Evolutionary conservation across 352 stramenopile genomes (phyloP).

Genomic region (Phytopythium sindhum): DNA sequence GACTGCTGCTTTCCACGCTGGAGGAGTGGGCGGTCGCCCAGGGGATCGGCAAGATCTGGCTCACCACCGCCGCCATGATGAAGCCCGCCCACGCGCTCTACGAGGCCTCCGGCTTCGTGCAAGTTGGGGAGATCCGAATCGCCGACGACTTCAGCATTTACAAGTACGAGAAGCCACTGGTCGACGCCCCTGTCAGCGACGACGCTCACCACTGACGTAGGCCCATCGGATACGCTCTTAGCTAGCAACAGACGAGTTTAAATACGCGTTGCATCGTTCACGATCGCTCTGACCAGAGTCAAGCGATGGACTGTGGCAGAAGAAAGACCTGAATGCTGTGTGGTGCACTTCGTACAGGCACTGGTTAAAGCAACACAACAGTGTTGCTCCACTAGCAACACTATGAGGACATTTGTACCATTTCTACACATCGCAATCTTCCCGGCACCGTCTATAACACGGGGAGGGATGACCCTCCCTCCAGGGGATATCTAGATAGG

Average conservation of each 20-base stretch:
- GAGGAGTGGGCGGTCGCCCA: constrained; percentile 26
- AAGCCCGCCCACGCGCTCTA: constrained; percentile 19
- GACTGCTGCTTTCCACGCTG: constrained; percentile 19
- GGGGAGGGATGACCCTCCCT: no score
- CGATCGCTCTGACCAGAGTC: neutral
- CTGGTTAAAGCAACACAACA: no score
- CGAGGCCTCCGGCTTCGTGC: constrained; percentile 14
- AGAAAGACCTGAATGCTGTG: no score
- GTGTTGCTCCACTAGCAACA: no score
- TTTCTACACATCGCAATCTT: no score
- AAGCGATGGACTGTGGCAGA: no score
- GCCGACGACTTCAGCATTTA: constrained; percentile 17
- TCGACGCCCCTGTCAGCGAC: neutral
- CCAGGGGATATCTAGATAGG: no score
- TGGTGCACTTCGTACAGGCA: neutral
- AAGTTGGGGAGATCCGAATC: constrained; percentile 11
- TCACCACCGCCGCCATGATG: constrained; percentile 23
- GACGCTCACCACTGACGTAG: no score
- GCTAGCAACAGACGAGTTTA: no score
- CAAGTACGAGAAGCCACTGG: constrained; percentile 21
- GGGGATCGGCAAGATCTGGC: constrained; percentile 18
- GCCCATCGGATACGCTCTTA: no score
- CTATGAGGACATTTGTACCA: no score
- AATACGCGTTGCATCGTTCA: neutral
- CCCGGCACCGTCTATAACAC: no score